phyloP scores from a whole-genome alignment of 768 basidiomycete species.

The Rhodosporidiobolus odoratus region DNA sequence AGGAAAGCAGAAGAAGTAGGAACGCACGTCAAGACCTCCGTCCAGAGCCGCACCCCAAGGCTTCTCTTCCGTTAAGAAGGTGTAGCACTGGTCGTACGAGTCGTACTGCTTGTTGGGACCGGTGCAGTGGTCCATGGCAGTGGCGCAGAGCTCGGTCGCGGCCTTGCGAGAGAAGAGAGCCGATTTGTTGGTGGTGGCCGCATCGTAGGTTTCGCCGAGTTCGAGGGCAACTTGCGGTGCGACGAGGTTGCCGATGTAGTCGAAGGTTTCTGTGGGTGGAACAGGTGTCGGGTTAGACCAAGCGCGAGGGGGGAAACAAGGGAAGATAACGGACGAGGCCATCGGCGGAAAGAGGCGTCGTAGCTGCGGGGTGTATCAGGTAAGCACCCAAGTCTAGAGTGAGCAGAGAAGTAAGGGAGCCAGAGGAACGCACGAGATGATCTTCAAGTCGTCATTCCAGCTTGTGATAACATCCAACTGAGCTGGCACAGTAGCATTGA shows the following conservation, averaged over 20 bases:
- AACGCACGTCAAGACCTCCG: constrained; percentile 1
- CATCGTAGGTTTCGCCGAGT: background rate
- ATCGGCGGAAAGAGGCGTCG: constrained; percentile 10
- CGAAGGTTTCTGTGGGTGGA: background rate
- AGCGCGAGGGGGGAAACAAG: too few species aligned
- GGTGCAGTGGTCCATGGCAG: background rate
- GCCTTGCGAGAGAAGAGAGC: constrained; percentile 3
- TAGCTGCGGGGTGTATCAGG: background rate
- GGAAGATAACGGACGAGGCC: background rate
- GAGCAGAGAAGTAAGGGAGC: background rate
- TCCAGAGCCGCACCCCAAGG: background rate
- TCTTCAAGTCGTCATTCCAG: constrained; percentile 12
- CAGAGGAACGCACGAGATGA: background rate
- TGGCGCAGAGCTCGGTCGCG: constrained; percentile 1
- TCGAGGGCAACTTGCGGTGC: constrained; percentile 1
- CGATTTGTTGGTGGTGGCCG: background rate
- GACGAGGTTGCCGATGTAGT: background rate
- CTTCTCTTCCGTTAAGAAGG: background rate
- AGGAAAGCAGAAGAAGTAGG: background rate
- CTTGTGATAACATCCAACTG: background rate
- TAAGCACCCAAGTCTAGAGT: too few species aligned
- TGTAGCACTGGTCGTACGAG: constrained; percentile 4
- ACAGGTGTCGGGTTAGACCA: too few species aligned
- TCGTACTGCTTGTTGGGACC: constrained; percentile 7
- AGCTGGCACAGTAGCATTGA: background rate